phyloP scores from a whole-genome alignment of 331 rosid species.

The Quercus tomentella region DNA sequence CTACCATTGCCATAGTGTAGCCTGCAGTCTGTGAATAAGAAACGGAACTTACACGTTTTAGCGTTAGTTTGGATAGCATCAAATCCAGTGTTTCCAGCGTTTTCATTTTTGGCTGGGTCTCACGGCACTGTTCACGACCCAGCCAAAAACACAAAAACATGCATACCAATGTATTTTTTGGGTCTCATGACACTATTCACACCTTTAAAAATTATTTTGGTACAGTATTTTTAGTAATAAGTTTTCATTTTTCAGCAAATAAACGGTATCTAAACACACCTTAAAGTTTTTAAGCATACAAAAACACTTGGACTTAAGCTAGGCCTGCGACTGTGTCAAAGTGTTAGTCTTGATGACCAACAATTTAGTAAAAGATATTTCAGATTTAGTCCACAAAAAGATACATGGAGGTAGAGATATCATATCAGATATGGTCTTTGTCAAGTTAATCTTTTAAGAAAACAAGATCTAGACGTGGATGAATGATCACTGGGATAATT shows the following conservation, averaged over 20 bases:
- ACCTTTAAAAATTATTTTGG: too few relatives aligned
- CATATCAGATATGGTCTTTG: background rate
- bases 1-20: constrained; percentile 81
- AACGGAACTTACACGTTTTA: background rate
- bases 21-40: constrained; percentile 41
- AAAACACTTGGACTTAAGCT: background rate
- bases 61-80: too few relatives aligned
- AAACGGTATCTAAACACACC: too few relatives aligned
- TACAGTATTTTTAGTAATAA: too few relatives aligned
- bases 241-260: too few relatives aligned
- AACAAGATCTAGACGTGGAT: background rate
- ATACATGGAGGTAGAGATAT: background rate
- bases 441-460: background rate
- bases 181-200: too few relatives aligned
- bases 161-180: too few relatives aligned
- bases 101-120: too few relatives aligned
- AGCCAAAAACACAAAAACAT: too few relatives aligned
- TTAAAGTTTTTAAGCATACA: background rate
- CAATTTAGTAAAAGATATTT: background rate
- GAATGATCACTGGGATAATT: too few relatives aligned
- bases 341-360: background rate
- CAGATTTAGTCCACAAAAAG: background rate
- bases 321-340: background rate
- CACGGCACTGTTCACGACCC: too few relatives aligned
- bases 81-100: too few relatives aligned